Evolutionary conservation across 495 filamentous ascomycete genomes (phyloP), one percentile per base, ranked within the genome.

Genomic region (Xylaria nigripes): DNA sequence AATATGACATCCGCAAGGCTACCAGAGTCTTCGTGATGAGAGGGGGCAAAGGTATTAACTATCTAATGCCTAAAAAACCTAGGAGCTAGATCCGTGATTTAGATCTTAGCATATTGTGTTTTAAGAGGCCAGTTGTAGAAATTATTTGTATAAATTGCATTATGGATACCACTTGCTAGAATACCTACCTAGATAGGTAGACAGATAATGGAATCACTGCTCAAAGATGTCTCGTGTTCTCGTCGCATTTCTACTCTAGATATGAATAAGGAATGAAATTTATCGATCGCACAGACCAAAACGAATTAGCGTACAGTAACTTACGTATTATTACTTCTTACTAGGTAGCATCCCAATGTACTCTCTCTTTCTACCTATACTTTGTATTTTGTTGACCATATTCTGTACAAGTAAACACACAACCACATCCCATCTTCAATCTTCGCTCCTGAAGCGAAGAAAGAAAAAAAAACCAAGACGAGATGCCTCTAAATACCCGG

Each of bases 1-100:
- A 60, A 18, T 61, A 67, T 6, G 71, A 73, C 54, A 63, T 72
- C 22, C 67, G 54, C 5, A 60, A 65, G 44, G 70, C 79, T 9
- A 73, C 63, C 58, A 79, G 77, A 63, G 64, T 77, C 6, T 70
- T 83, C 61, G 62, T 80, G 2, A 73, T 78, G 3, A 71, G 64
- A 56, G 74, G 67, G 1, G 81, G 82, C 27, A 77, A 67, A 65
- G 61, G 77, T 15, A 70, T 84, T 9, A 84, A 81, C 62, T 81
- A 84, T 76, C 74, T 84, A 25, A 46, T 82, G 38, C 61, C 64
- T 22, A 60, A 58, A 32, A 5, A 6, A n/a, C 18, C 48, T 16
- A 44, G 45, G 41, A 53, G 7, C 22, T 62, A 57, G 53, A 42
- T 9, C n/a, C n/a, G n/a, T 13, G 36, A 19, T 3, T 18, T 24